Evolutionary conservation across 768 basidiomycete genomes (phyloP).

Genomic region (Paxillus ammoniavirescens): DNA sequence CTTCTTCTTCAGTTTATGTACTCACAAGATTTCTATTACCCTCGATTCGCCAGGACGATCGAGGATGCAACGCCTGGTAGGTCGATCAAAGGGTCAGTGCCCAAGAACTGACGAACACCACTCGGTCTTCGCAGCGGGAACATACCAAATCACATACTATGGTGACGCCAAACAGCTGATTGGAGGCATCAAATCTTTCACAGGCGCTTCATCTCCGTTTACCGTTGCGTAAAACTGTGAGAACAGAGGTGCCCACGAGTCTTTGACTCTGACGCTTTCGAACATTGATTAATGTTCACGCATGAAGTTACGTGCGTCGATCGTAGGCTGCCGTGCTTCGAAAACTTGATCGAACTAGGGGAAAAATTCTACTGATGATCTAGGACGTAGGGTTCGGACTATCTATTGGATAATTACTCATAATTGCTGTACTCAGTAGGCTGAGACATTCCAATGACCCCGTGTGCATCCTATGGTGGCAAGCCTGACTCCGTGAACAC

Average conservation of each 20-base stretch:
- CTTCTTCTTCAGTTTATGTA: background rate
- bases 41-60: constrained; percentile 47
- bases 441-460: no score
- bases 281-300: background rate
- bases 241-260: background rate
- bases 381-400: no score
- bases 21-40: background rate
- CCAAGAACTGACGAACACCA: background rate
- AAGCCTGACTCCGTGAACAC: no score
- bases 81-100: background rate
- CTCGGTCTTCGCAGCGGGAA: constrained; percentile 47
- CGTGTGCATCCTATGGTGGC: no score
- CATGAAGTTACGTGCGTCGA: no score
- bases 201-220: constrained; percentile 60
- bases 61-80: constrained; percentile 48
- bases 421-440: no score
- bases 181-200: constrained; percentile 63
- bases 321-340: no score
- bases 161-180: constrained; percentile 74
- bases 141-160: constrained; percentile 68
- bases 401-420: no score
- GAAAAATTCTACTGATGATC: no score
- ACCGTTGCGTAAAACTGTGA: constrained; percentile 35
- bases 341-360: no score
- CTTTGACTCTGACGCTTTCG: background rate